These are phyloP conservation scores for Trifolium pratense DNA, from an alignment of 306 rosid genomes.

Conservation along the genomic window DNA sequence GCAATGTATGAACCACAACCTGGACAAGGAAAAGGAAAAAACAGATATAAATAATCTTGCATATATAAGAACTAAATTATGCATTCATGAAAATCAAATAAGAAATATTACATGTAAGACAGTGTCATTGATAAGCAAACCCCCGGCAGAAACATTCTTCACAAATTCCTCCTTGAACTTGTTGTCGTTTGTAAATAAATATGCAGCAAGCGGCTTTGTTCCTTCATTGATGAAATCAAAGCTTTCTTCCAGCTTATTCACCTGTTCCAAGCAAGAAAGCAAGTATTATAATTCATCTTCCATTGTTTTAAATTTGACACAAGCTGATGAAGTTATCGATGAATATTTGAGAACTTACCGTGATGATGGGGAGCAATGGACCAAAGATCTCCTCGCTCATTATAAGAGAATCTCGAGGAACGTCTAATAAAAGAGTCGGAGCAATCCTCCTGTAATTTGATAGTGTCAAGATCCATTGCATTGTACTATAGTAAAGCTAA, in stretches of 20 bases:
- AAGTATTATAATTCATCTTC: neutral
- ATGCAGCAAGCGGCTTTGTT: constrained; percentile 94
- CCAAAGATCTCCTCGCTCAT: constrained; percentile 94
- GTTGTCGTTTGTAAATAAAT: constrained; percentile 72
- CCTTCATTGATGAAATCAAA: constrained; percentile 74
- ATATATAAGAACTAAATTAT: neutral
- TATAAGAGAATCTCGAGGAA: constrained; percentile 72
- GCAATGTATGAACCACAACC: constrained; percentile 71
- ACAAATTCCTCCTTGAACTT: constrained; percentile 82
- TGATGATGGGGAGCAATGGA: constrained; percentile 89
- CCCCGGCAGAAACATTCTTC: constrained; percentile 73
- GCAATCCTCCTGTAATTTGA: constrained; percentile 56
- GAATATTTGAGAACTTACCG: constrained; percentile 50
- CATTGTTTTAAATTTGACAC: neutral
- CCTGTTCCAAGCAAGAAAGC: constrained; percentile 54
- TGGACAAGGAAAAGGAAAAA: constrained; percentile 43
- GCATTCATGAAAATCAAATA: neutral
- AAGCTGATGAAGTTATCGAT: neutral
- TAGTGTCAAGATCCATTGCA: constrained; percentile 18
- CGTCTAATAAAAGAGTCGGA: constrained; percentile 88
- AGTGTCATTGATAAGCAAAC: constrained; percentile 82
- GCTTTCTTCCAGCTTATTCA: constrained; percentile 79
- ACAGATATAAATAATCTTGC: constrained; percentile 46
- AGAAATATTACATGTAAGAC: constrained; percentile 24
- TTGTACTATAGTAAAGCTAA: constrained; percentile 18